Conservation (phyloP, 176 grass and related monocot species). For the Bromus sterilis region DNA sequence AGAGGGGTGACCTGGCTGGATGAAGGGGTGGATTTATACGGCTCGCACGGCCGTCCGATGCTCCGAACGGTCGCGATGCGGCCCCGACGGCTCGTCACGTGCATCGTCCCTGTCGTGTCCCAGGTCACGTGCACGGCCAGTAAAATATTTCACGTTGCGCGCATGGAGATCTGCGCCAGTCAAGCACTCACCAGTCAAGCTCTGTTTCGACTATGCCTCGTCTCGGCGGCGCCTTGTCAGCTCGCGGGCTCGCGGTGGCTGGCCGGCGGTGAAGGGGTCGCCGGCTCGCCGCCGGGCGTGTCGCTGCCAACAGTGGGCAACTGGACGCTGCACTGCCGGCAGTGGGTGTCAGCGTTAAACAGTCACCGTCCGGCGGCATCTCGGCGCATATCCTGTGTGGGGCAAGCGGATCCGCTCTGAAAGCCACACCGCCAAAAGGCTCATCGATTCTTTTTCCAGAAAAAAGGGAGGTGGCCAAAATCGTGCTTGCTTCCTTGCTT, state of each 20-base stretch:
- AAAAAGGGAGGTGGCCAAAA: no score
- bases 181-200: no score
- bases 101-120: no score
- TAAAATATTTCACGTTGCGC: not conserved
- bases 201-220: no score
- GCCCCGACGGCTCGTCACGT: no score
- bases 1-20: not conserved
- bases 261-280: no score
- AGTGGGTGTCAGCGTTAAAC: not conserved
- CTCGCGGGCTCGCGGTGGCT: no score
- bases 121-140: not conserved
- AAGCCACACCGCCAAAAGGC: not conserved
- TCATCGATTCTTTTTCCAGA: no score
- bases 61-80: not conserved
- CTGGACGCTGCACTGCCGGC: not conserved
- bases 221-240: no score
- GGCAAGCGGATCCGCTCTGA: not conserved
- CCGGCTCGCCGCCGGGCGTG: no score
- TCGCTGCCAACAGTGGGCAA: not conserved
- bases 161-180: no score
- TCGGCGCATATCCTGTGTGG: not conserved
- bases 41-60: not conserved
- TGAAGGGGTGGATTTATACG: conserved; percentile 9
- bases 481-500: no score
- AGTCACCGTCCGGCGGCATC: not conserved